phyloP scores from a whole-genome alignment of 192 early-diverging fungal genomes.

The Coemansia reversa region DNA sequence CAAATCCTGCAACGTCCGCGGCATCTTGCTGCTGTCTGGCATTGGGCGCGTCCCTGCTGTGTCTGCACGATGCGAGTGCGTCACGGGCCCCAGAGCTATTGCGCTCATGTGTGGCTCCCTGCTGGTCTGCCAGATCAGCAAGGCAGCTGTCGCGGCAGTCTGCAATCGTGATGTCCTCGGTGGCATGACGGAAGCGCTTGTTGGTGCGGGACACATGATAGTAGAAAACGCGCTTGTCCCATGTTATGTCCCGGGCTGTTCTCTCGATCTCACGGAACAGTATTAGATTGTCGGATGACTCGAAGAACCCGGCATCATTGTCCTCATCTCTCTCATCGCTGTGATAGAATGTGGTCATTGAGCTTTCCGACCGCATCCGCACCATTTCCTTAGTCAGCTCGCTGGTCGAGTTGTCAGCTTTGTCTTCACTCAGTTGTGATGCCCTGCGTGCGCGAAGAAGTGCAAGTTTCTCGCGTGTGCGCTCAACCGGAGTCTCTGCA shows the following conservation, averaged over 20 bases:
- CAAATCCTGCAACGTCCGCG: conserved; percentile 16
- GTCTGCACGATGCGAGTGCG: not conserved
- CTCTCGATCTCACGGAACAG: conserved; percentile 42
- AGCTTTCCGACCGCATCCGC: conserved; percentile 13
- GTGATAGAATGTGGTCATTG: conserved; percentile 9
- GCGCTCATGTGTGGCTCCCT: conserved; percentile 3
- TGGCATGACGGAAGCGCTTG: conserved; percentile 10
- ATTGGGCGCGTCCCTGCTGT: no score
- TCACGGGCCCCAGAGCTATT: not conserved
- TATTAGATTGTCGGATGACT: conserved; percentile 16
- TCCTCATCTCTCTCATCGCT: conserved; percentile 1
- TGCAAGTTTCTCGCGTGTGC: conserved; percentile 17
- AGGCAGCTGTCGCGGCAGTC: conserved; percentile 38
- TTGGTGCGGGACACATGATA: conserved; percentile 32
- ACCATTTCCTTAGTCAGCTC: not conserved
- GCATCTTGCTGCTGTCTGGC: not conserved
- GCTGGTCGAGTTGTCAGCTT: not conserved
- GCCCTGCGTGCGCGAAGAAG: conserved; percentile 32
- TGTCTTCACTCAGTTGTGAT: conserved; percentile 19
- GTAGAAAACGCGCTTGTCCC: conserved; percentile 53
- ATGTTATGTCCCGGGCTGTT: conserved; percentile 36
- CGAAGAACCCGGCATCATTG: conserved; percentile 29
- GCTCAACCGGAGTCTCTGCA: conserved; percentile 1
- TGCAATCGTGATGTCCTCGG: conserved; percentile 21
- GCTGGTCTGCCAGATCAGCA: conserved; percentile 20